A percentile compares a stretch with the other conserved stretches of the same genome.
Evolutionary conservation across 2,329 filamentous ascomycete genomes (phyloP).

Genomic region (Thielaviopsis populi): DNA sequence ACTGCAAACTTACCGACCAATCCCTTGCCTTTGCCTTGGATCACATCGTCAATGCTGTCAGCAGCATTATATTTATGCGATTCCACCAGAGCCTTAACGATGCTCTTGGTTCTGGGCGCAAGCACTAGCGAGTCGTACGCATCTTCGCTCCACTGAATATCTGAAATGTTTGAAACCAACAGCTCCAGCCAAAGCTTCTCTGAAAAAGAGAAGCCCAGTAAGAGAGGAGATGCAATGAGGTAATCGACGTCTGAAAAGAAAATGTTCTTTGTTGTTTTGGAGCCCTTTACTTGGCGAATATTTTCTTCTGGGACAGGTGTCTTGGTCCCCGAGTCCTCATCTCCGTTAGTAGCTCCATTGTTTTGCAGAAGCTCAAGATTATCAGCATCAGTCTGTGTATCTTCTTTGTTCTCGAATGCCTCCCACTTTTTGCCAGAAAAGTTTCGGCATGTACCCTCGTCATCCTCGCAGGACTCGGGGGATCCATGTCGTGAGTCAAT

Average conservation of each 20-base stretch:
- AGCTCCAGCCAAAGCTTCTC: slow-evolving; percentile 21
- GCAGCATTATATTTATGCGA: slow-evolving; percentile 24
- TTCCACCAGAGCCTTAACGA: slow-evolving; percentile 34
- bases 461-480: background rate
- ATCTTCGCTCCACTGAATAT: slow-evolving; percentile 31
- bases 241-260: slow-evolving; percentile 71
- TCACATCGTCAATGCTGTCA: slow-evolving; percentile 26
- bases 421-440: background rate
- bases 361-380: background rate
- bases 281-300: background rate
- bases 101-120: slow-evolving; percentile 32
- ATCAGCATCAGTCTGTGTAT: background rate
- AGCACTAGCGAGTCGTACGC: slow-evolving; percentile 34
- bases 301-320: background rate
- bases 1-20: slow-evolving; percentile 23
- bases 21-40: slow-evolving; percentile 30
- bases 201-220: slow-evolving; percentile 56
- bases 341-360: background rate
- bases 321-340: background rate
- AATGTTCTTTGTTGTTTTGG: slow-evolving; percentile 21
- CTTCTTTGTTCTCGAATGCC: no score
- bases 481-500: background rate
- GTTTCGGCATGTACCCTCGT: background rate
- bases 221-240: slow-evolving; percentile 66
- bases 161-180: slow-evolving; percentile 29